Evolutionary conservation across 2,329 filamentous ascomycete species (phyloP), one percentile per base, ranked within the genome.

Genomic region (Trichoderma brevicompactum): DNA sequence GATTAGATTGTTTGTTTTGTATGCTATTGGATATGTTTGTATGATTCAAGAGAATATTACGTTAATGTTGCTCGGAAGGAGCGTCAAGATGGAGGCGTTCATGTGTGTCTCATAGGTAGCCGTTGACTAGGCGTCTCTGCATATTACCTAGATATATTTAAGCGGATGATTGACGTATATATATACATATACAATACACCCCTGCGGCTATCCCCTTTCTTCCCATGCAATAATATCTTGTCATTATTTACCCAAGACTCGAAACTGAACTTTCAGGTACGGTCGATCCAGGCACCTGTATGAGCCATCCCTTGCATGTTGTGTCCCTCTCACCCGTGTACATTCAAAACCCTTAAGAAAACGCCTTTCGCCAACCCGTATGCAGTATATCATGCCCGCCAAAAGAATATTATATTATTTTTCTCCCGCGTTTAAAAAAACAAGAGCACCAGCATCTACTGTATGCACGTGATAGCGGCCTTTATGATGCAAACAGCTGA

Each of bases 351-450:
- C 12, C 10, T 48, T 38, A 32, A 50, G n/a, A 28, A 54, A 54
- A 59, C 54, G 54, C 63, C 63, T 48, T 59, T 65, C 63, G 55
- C 63, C 63, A 23, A 34, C 23, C 40, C 48, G 1, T 60, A 59
- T 60, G 55, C 63, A 46, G 49, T 53, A 8, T 23, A 63, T 54
- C 28, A 28, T 54, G 32, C 40, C 38, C 40, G 36, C 28, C 32
- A 54, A 54, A 49, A 50, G 32, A 23, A 2, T 36, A 41, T 52
- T 50, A 52, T 52, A 52, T n/a, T 23, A 9, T 9, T 17, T 17
- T 52, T 49, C 32, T n/a, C 28, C 48, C 36, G 2, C 60, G 15
- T 12, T 3, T 13, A 2, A 5, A 19, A 56, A 41, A 5, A 19
- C 43, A 41, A 28, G 8, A 32, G 13, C 40, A 32, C 19, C 32